phyloP scores from a whole-genome alignment of 1,139 yeast species.

The Sugiyamaella paludigena region DNA sequence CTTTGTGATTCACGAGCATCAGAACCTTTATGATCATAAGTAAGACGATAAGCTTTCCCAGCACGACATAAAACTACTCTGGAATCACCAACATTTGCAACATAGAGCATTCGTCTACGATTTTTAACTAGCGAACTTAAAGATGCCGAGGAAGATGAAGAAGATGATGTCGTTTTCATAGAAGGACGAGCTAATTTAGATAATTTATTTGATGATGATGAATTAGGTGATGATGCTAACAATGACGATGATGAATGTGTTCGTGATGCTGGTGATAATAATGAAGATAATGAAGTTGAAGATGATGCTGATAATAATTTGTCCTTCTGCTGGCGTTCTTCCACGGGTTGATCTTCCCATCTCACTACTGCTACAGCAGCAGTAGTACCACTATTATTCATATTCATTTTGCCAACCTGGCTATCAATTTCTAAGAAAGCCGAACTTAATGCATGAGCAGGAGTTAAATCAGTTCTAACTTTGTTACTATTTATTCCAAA shows the following conservation, averaged over 20 bases:
- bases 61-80: constrained; percentile 73
- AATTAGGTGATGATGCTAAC: constrained; percentile 1
- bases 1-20: constrained; percentile 76
- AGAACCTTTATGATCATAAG: constrained; percentile 93
- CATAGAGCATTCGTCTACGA: constrained; percentile 63
- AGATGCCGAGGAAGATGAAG: constrained; percentile 3
- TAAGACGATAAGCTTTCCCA: constrained; percentile 71
- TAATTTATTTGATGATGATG: constrained; percentile 6
- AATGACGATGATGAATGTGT: constrained; percentile 6
- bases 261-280: constrained; percentile 1
- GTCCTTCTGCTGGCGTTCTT: constrained; percentile 38
- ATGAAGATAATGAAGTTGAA: constrained; percentile 3
- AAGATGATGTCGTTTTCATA: not conserved
- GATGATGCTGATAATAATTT: constrained; percentile 14
- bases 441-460: constrained; percentile 37
- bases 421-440: constrained; percentile 72
- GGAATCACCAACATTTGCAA: constrained; percentile 96
- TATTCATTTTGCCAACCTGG: constrained; percentile 53
- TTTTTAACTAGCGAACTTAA: not conserved
- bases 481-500: not conserved
- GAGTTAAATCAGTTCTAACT: constrained; percentile 16
- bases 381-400: constrained; percentile 81
- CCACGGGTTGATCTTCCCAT: constrained; percentile 54
- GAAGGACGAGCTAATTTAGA: constrained; percentile 6
- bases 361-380: constrained; percentile 92